Base-by-base conservation (phyloP, 805 yeast species). In the Teunomyces aglyptinius region DNA sequence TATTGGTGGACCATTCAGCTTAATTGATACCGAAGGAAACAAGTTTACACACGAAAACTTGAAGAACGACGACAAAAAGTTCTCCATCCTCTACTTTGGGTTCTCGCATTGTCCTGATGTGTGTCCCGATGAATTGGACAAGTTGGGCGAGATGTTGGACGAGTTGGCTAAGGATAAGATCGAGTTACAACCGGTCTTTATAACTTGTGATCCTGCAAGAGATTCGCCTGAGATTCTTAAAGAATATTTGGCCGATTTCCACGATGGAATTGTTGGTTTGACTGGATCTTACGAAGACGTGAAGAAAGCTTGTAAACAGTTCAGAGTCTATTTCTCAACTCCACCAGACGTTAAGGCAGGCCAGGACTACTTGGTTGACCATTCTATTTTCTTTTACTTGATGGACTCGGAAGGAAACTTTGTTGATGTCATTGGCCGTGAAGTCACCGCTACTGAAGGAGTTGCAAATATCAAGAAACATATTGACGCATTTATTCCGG, bases 391-490 rank as follows among this genome's bases (percentile, higher is more conserved):
- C 80, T 92, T 92, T 70, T 94, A 94, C 61, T 73, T 94, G 58
- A 92, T 94, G 97, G 98, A 94, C 64, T 91, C 96, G n/a, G 97
- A 94, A 63, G 99, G 98, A 41, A 82, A 89, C 61, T 94, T 89
- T 61, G 86, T 92, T 41, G 97, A 92, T 64, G 98, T 94, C 5
- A 74, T 92, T 55, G 99, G 99, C 45, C 83, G 96, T 65, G 92
- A 92, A 59, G 88, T 84, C 55, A 88, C 84, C 47, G 91, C 90
- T 20, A 76, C 74, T 16, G 83, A 84, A 50, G 96, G 95, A 22
- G 84, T 83, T 12, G 81, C 77, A 34, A 87, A 87, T 67, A 87
- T 94, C 53, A 77, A 78, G 55, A 82, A 82, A 49, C 91, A 89
- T 56, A 77, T 89, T 36, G 83, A 80, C 51, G 85, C 86, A 1